Evolutionary conservation across 441 rosid species (phyloP).

Genomic region (Pelargonium myrrhifolium): DNA sequence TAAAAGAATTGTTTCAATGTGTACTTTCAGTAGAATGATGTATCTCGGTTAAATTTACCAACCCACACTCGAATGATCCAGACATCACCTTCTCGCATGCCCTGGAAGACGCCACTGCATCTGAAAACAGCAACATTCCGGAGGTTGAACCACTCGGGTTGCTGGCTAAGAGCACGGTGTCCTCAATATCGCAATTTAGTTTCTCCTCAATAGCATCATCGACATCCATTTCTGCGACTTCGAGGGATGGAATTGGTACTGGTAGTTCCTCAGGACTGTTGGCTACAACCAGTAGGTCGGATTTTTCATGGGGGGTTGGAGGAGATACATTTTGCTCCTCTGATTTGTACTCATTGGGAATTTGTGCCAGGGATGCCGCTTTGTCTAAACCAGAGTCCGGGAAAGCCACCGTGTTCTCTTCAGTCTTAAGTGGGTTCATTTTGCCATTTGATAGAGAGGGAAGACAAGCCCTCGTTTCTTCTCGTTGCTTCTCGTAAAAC

Average conservation of each 20-base stretch:
- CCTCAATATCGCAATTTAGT: not conserved
- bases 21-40: slow-evolving; percentile 96
- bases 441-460: slow-evolving; percentile 1
- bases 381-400: not conserved
- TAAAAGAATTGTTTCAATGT: slow-evolving; percentile 73
- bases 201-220: not conserved
- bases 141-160: not conserved
- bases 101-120: slow-evolving; percentile 38
- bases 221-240: not conserved
- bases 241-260: not conserved
- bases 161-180: not conserved
- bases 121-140: not conserved
- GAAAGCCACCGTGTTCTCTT: not conserved
- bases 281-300: not conserved
- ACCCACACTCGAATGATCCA: slow-evolving; percentile 53
- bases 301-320: not conserved
- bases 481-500: not conserved
- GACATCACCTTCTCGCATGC: slow-evolving; percentile 34
- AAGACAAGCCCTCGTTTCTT: not conserved
- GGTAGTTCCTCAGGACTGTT: not conserved
- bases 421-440: not conserved
- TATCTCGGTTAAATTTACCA: slow-evolving; percentile 79
- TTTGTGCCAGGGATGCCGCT: not conserved
- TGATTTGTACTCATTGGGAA: not conserved
- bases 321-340: not conserved